phyloP scores from a whole-genome alignment of 768 basidiomycete species.

The Multifurca ochricompacta region DNA sequence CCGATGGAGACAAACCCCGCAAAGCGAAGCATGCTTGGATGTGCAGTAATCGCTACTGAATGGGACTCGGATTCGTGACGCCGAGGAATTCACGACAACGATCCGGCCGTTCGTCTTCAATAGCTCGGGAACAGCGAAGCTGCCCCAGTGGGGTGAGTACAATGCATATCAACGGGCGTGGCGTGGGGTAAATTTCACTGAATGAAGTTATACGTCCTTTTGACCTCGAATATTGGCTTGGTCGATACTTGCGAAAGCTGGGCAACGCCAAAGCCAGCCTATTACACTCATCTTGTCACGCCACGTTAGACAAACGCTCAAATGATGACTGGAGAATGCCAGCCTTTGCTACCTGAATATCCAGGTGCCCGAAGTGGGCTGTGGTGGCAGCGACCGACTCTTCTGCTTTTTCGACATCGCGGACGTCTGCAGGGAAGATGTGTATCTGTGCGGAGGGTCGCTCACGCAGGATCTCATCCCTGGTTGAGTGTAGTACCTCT shows the following conservation, averaged over 20 bases:
- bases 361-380: constrained; percentile 2
- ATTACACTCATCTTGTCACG: neutral
- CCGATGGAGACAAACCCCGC: constrained; percentile 8
- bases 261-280: neutral
- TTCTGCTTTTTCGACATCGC: neutral
- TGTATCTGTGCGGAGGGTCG: neutral
- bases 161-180: neutral
- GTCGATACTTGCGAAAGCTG: constrained; percentile 4
- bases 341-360: constrained; percentile 15
- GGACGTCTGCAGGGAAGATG: constrained; percentile 8
- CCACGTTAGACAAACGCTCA: too few species aligned
- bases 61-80: neutral
- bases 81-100: neutral
- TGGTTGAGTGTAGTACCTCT: neutral
- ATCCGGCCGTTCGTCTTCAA: constrained; percentile 5
- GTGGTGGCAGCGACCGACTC: neutral
- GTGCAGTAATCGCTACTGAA: constrained; percentile 8
- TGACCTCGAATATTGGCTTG: constrained; percentile 15
- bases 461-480: neutral
- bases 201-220: constrained; percentile 1
- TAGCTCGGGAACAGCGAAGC: constrained; percentile 8
- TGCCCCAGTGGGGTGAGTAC: neutral
- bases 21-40: constrained; percentile 6
- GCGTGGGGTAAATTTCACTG: too few species aligned
- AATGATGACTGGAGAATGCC: neutral